Evolutionary conservation across 495 filamentous ascomycete genomes (phyloP).

Genomic region (Penicillium verhagenii): DNA sequence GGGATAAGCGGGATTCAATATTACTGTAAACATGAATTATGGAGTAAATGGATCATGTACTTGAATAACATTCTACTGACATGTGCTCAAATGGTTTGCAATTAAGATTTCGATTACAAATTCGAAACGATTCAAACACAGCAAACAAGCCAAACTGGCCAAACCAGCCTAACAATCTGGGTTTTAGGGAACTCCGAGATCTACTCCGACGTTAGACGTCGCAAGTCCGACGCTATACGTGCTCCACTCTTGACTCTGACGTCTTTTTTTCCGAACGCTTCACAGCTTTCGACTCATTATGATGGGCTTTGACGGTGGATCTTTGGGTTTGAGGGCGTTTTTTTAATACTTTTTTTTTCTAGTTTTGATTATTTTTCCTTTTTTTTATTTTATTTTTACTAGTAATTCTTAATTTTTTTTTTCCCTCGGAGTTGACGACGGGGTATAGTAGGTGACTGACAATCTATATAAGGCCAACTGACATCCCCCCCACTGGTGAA

Average conservation of each 20-base stretch:
- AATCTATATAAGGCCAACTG: conserved; percentile 11
- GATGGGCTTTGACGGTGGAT: conserved; percentile 14
- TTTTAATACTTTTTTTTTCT: background rate
- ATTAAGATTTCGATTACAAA: no score
- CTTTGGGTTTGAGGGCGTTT: conserved; percentile 6
- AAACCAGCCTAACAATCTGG: no score
- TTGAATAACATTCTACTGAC: no score
- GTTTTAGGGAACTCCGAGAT: no score
- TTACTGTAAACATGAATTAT: no score
- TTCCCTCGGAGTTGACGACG: conserved; percentile 16
- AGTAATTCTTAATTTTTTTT: conserved; percentile 5
- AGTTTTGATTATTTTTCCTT: background rate
- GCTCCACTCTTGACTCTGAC: conserved; percentile 7
- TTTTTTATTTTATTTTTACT: background rate
- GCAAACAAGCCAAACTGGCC: no score
- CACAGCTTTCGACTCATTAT: conserved; percentile 3
- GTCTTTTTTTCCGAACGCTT: conserved; percentile 13
- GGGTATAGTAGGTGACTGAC: conserved; percentile 6
- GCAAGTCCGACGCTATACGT: conserved; percentile 15
- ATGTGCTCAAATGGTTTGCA: no score
- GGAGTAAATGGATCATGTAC: no score
- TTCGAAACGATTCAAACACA: no score
- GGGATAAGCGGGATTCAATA: no score
- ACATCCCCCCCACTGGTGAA: background rate
- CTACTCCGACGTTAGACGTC: background rate